phyloP scores from a whole-genome alignment of 192 early-diverging fungal genomes.

The Coemansia sp. region DNA sequence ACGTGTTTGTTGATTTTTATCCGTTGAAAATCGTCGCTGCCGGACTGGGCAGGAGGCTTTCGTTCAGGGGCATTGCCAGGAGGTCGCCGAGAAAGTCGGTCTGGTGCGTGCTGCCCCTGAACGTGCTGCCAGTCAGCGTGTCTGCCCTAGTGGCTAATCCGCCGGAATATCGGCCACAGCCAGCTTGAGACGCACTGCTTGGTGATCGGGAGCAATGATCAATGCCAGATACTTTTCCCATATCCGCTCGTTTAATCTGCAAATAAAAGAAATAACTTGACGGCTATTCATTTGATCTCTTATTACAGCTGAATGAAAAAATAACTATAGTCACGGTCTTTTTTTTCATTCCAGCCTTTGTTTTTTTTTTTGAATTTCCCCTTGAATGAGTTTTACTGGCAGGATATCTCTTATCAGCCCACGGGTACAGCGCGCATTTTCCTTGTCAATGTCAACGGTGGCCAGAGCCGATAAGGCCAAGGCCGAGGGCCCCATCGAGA shows the following conservation, averaged over 20 bases:
- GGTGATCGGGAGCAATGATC: too few species aligned
- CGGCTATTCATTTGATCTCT: too few species aligned
- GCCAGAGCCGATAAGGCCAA: neutral
- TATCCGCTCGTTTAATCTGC: too few species aligned
- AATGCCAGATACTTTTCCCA: too few species aligned
- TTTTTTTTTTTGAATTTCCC: neutral
- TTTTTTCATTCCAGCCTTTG: neutral
- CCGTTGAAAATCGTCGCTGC: conserved; percentile 1
- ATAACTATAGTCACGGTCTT: too few species aligned
- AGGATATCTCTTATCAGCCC: neutral
- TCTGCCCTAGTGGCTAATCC: conserved; percentile 9
- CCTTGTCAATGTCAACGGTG: conserved; percentile 4
- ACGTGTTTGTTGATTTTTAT: conserved; percentile 19
- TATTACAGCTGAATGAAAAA: too few species aligned
- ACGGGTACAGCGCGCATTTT: neutral
- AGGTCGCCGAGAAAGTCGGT: conserved; percentile 3
- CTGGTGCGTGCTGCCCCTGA: conserved; percentile 8
- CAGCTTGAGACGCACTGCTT: too few species aligned
- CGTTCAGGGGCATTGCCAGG: neutral
- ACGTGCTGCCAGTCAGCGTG: neutral
- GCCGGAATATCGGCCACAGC: neutral
- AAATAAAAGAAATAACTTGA: too few species aligned
- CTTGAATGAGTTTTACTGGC: neutral
- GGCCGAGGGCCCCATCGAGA: conserved; percentile 10
- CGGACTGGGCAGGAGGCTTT: neutral